These are phyloP conservation scores for Melanopsichium pennsylvanicum DNA, from an alignment of 1,284 basidiomycete species.

Conservation along the genomic window DNA sequence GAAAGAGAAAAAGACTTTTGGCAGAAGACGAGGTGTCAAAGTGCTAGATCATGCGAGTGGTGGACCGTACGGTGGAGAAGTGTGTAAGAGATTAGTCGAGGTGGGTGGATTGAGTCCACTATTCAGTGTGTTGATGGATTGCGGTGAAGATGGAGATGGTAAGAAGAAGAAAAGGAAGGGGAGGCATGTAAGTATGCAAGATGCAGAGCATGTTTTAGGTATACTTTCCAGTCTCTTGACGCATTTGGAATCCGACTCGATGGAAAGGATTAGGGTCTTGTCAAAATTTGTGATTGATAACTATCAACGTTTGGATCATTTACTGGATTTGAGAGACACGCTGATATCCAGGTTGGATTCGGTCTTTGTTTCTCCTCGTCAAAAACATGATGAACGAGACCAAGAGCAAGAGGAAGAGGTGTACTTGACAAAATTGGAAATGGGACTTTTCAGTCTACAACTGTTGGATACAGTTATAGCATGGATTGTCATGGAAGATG, in stretches of 20 bases:
- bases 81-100: slow-evolving; percentile 73
- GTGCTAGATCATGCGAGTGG: slow-evolving; percentile 90
- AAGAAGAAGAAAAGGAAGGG: slow-evolving; percentile 2
- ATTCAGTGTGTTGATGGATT: slow-evolving; percentile 88
- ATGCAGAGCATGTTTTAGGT: slow-evolving; percentile 84
- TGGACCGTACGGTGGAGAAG: slow-evolving; percentile 72
- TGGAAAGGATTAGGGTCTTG: slow-evolving; percentile 80
- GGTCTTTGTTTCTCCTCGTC: slow-evolving; percentile 71
- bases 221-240: slow-evolving; percentile 88
- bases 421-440: slow-evolving; percentile 84
- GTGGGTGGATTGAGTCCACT: slow-evolving; percentile 84
- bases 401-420: slow-evolving; percentile 76
- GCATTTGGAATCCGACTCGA: slow-evolving; percentile 84
- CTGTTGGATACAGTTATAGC: slow-evolving; percentile 90
- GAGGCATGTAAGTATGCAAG: slow-evolving; percentile 68
- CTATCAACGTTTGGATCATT: slow-evolving; percentile 91
- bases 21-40: slow-evolving; percentile 71
- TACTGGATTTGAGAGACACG: slow-evolving; percentile 83
- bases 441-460: slow-evolving; percentile 87
- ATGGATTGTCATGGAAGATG: slow-evolving; percentile 98
- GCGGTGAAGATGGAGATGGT: not conserved
- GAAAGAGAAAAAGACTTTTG: slow-evolving; percentile 78
- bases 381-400: slow-evolving; percentile 69
- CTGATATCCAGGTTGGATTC: slow-evolving; percentile 72
- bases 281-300: slow-evolving; percentile 90